phyloP scores from a whole-genome alignment of 225 moss, liverwort and hornwort species.

The Polytrichum formosum region DNA sequence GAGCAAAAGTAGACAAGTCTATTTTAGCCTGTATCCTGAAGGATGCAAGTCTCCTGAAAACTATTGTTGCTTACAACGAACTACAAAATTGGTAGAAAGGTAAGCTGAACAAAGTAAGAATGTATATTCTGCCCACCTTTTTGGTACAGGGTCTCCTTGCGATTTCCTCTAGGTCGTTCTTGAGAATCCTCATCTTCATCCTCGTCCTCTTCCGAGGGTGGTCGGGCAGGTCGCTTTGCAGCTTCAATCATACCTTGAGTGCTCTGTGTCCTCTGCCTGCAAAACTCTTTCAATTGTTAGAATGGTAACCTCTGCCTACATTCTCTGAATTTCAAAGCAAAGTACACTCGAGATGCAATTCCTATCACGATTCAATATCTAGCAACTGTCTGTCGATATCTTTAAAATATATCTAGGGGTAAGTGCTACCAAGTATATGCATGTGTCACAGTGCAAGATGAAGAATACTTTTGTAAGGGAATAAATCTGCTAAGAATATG shows the following conservation, averaged over 20 bases:
- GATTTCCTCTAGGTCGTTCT: constrained; percentile 47
- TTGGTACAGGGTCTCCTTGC: constrained; percentile 37
- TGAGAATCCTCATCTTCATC: constrained; percentile 73
- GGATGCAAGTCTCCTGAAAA: background rate
- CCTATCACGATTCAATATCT: no score
- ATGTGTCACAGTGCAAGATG: no score
- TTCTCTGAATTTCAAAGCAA: no score
- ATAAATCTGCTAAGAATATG: no score
- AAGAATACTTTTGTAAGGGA: no score
- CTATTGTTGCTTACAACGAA: background rate
- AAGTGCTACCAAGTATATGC: no score
- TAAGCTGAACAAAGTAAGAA: background rate
- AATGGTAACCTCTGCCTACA: no score
- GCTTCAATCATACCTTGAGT: constrained; percentile 49
- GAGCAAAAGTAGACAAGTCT: constrained; percentile 7
- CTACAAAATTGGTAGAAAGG: background rate
- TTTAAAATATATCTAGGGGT: no score
- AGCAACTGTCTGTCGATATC: no score
- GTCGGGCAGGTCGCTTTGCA: constrained; percentile 43
- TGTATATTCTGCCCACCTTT: constrained; percentile 42
- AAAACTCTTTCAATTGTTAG: background rate
- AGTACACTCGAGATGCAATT: no score
- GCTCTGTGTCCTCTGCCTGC: constrained; percentile 67
- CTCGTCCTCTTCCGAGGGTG: constrained; percentile 64
- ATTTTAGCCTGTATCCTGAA: background rate